Base-by-base conservation (phyloP, 2,329 filamentous ascomycete genomes). In the Aspergillus sp. region DNA sequence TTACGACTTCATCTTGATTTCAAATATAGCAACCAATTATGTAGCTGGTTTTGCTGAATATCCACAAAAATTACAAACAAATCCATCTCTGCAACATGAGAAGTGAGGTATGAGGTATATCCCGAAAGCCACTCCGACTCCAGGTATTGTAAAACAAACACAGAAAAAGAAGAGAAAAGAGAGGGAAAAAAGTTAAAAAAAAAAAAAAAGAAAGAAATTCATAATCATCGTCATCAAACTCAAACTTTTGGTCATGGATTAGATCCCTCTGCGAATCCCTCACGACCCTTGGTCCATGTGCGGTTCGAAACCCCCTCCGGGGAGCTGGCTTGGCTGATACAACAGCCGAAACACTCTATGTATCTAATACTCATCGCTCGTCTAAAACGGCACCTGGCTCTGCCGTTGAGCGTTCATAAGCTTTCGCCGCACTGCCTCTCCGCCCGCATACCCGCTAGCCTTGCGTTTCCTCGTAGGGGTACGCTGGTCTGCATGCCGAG, bases 371-470 rank as follows among this genome's bases (percentile, higher is more conserved):
- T 43, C n/a, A 43, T 43, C 39, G 48, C 42, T 34, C 32, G n/a
- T 22, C 66, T 66, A 75, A 18, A 76, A 71, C 15, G 74, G 69
- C 36, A 76, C 64, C 50, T 75, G 73, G 42, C 65, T 70, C 57
- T 71, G 73, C 22, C 73, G 73, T 51, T 76, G 75, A 13, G 75
- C 73, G 57, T 77, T 74, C 66, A 77, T 71, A 18, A 78, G 66
- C 68, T 77, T 78, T 44, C 75, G 74, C 50, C 75, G 72, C 45
- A 78, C 75, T 30, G 75, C 73, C 56, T 77, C 75, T 13, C 75
- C 75, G 30, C 73, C 71, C 22, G 70, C 62, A 56, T 73, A 74
- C 32, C 65, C 71, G 59, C 63, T 73, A 6, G 69, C 66, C 61
- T 74, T 74, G 60, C 75, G 74, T 56, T 75, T 77, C 48, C 75